Evolutionary conservation across 1,284 basidiomycete species (phyloP).

Genomic region (Testicularia cyperi): DNA sequence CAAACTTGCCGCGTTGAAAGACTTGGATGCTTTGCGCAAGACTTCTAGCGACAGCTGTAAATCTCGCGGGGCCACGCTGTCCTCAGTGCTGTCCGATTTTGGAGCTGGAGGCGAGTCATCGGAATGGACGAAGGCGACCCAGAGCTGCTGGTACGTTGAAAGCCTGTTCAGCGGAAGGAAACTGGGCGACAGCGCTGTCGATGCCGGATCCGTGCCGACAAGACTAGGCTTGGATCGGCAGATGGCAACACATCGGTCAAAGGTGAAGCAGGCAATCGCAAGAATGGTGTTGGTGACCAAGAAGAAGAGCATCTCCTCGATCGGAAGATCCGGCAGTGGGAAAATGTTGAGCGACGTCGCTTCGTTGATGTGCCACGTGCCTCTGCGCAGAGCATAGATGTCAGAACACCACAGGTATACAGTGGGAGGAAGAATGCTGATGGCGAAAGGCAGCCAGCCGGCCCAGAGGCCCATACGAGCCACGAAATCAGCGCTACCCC

Average conservation of each 20-base stretch:
- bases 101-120: too few relatives aligned
- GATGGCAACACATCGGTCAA: conserved; percentile 52
- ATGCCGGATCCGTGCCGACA: background rate
- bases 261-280: conserved; percentile 50
- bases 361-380: conserved; percentile 54
- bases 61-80: conserved; percentile 19
- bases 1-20: conserved; percentile 43
- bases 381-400: conserved; percentile 46
- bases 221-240: conserved; percentile 8
- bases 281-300: conserved; percentile 54
- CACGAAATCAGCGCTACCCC: conserved; percentile 40
- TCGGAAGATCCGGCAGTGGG: conserved; percentile 46
- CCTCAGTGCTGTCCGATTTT: conserved; percentile 1
- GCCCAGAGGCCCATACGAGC: conserved; percentile 16
- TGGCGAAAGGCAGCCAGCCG: conserved; percentile 9
- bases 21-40: conserved; percentile 39
- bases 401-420: conserved; percentile 45
- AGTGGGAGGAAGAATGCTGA: conserved; percentile 29
- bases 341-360: conserved; percentile 49
- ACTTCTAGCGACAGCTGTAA: conserved; percentile 18
- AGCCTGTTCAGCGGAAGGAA: conserved; percentile 28
- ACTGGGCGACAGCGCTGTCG: conserved; percentile 43
- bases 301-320: conserved; percentile 58
- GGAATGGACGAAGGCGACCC: conserved; percentile 35
- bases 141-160: conserved; percentile 29